These are phyloP conservation scores for Porphyra umbilicalis DNA, from an alignment of 31 red algal species.

Conservation along the genomic window DNA sequence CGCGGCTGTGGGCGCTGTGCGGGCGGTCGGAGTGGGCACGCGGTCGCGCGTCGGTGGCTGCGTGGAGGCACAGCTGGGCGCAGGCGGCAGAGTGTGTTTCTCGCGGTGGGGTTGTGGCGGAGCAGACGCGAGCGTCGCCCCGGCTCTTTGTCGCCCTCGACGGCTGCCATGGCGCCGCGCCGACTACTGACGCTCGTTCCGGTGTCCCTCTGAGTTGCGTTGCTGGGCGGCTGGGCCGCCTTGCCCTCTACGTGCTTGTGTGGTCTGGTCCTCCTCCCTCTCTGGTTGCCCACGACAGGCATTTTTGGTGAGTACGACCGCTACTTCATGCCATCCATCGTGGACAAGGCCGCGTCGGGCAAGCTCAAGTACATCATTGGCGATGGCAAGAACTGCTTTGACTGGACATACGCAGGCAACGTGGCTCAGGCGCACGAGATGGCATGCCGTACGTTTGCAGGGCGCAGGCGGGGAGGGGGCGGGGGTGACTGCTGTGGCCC, in stretches of 20 bases:
- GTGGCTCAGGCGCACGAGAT: constrained; percentile 61
- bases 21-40: neutral
- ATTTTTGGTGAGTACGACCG: constrained; percentile 95
- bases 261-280: neutral
- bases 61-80: no score
- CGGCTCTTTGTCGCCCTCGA: no score
- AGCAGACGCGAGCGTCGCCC: no score
- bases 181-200: no score
- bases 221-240: no score
- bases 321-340: constrained; percentile 61
- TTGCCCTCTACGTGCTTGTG: no score
- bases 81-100: no score
- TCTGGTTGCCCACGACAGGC: constrained; percentile 35
- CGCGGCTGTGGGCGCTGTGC: neutral
- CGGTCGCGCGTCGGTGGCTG: no score
- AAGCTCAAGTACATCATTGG: constrained; percentile 90
- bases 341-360: constrained; percentile 53
- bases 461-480: neutral
- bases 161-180: no score
- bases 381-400: constrained; percentile 69
- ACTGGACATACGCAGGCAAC: constrained; percentile 93
- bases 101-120: no score
- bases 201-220: no score
- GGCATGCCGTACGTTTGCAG: constrained; percentile 1
- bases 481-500: no score